Evolutionary conservation across 78 protist species (phyloP).

Genomic region (Guillardia theta): DNA sequence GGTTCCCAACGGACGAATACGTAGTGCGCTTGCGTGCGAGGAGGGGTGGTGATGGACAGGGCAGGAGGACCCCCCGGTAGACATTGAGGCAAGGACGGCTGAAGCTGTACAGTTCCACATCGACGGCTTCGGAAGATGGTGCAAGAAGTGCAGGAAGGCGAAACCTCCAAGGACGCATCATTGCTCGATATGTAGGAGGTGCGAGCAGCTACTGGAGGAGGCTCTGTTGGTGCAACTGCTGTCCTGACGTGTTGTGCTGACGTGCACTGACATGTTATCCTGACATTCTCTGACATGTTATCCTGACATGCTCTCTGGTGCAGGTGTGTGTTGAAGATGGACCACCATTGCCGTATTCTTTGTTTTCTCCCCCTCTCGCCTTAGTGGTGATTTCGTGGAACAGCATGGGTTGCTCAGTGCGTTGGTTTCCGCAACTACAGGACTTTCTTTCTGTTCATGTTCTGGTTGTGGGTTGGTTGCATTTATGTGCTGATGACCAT

Average conservation of each 20-base stretch:
- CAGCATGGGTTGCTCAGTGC: neutral
- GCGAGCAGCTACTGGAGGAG: too few relatives aligned
- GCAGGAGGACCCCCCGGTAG: too few relatives aligned
- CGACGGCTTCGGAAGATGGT: neutral
- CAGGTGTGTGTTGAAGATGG: neutral
- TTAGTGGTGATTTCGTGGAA: too few relatives aligned
- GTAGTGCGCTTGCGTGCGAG: too few relatives aligned
- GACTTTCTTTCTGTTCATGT: neutral
- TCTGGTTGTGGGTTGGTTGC: slow-evolving; percentile 12
- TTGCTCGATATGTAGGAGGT: neutral
- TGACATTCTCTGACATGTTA: neutral
- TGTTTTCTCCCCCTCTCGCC: too few relatives aligned
- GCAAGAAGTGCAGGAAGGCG: neutral
- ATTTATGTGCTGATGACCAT: neutral
- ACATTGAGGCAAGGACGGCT: too few relatives aligned
- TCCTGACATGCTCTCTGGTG: neutral
- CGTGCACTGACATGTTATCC: neutral
- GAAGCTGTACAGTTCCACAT: too few relatives aligned
- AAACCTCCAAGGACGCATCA: neutral
- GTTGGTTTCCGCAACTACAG: neutral
- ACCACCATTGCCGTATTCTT: slow-evolving; percentile 13
- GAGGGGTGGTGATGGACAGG: too few relatives aligned
- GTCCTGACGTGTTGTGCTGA: too few relatives aligned
- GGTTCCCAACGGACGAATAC: neutral
- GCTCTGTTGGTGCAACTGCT: too few relatives aligned